Base-by-base conservation (phyloP, 2,329 filamentous ascomycete species). In the Aspergillaceae sp. region DNA sequence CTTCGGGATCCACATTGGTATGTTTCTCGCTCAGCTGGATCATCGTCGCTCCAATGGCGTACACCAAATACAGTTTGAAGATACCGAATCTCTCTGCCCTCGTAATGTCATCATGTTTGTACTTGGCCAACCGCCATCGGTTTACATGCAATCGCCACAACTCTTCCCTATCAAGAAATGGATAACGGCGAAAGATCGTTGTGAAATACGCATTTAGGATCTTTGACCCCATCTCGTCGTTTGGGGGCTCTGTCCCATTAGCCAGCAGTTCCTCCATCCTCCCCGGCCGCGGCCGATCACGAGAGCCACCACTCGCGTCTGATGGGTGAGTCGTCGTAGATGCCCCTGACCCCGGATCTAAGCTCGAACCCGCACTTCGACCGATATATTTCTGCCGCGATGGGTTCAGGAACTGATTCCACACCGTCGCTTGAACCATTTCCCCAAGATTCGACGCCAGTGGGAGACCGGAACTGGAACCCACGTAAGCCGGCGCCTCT, bases 351-450 rank as follows among this genome's bases (percentile, higher is more conserved):
- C 33, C 37, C 7, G 41, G 40, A 4, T 37, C 43, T 9, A 40
- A 10, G 19, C 9, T 44, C 45, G 50, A 43, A 50, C 53, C 28
- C 40, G 47, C 37, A 52, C 47, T 41, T 42, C 49, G 34, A 48
- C 51, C 27, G 56, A 59, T n/a, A 4, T 42, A 34, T 5, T 34
- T 51, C 33, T 50, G 51, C 11, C 50, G 52, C 44, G 58, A 57
- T 9, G 55, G 56, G 1, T 60, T 57, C 10, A 76, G 58, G 2
- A 73, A 70, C 50, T 76, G 75, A 42, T 75, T 75, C 74, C 74
- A 76, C 1, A 76, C 73, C 11, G 73, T 76, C 0, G 73, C 71
- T 52, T 76, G 74, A 6, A 76, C 73, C 71, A 77, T 76, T 43
- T 75, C 72, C 26, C 74, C 72, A 5, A 77, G 61, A 50, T 75